Base-by-base conservation (phyloP, 2,329 filamentous ascomycete species). In the Magnaporthiopsis rhizophila region DNA sequence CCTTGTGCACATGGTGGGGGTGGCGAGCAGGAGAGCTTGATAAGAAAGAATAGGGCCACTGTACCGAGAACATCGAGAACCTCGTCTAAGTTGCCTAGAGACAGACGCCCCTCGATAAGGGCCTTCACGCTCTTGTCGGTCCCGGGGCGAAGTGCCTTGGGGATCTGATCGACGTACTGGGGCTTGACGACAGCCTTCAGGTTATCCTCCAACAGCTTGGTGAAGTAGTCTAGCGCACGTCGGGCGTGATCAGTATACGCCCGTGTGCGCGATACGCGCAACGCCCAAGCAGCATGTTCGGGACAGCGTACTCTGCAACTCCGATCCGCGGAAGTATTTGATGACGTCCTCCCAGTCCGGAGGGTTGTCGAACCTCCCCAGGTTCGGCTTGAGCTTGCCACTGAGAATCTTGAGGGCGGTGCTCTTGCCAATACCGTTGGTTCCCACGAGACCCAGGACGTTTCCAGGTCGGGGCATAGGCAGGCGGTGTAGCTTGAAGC, bases 401-500 rank as follows among this genome's bases (percentile, higher is more conserved):
- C 92, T 96, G 72, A 99, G 87, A 76, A 99, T 97, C 84, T 99
- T 99, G 77, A 99, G 82, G 11, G 95, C 96, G n/a, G 95, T 99
- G 81, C 92, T 97, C 87, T 99, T 99, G 79, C 95, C 95, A 73
- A 98, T 99, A 92, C 96, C 95, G 87, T 99, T 99, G 72, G 95
- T 98, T 77, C 95, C 96, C 59, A 99, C 96, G 63, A 99, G 85
- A 82, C 95, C 95, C 65, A 99, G 81, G 36, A 99, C 96, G 75
- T 98, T 92, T 67, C 95, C 95, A 38, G 95, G 94, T 66, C 95
- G 89, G 68, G 95, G 95, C 86, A 94, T 97, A 65, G 96, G 95
- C 74, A 98, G 84, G 72, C 96, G 89, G 79, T 99, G 95, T 70
- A 99, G 87, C 85, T 99, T 99, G 87, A 99, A 99, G 81, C 93